Evolutionary conservation across 495 filamentous ascomycete species (phyloP).

Genomic region (Neurospora tetrasperma): DNA sequence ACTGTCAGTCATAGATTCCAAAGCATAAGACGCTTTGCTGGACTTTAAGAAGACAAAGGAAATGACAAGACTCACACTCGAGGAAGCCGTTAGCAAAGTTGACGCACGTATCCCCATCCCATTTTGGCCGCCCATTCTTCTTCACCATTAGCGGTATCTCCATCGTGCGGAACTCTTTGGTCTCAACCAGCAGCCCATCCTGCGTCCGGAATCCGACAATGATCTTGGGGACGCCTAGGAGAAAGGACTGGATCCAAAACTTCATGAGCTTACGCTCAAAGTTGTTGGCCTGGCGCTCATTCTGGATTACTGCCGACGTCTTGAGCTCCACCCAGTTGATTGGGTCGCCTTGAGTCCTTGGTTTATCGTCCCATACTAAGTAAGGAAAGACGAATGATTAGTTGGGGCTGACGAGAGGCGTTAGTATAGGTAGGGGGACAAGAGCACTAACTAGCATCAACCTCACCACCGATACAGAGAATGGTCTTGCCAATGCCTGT

Average conservation of each 20-base stretch:
- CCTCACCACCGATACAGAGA: constrained; percentile 83
- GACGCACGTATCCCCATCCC: constrained; percentile 88
- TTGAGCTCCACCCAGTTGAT: constrained; percentile 95
- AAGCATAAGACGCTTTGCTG: neutral
- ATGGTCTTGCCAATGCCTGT: constrained; percentile 67
- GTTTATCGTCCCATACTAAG: constrained; percentile 75
- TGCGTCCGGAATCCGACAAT: constrained; percentile 78
- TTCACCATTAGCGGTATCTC: constrained; percentile 65
- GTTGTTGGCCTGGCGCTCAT: constrained; percentile 53
- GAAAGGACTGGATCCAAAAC: constrained; percentile 93
- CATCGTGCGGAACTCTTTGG: constrained; percentile 70
- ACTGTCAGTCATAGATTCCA: neutral
- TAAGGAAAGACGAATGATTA: neutral
- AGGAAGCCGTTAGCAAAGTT: constrained; percentile 73
- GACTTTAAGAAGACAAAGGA: neutral
- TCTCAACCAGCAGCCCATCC: constrained; percentile 55
- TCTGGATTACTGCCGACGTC: constrained; percentile 61
- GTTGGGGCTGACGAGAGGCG: neutral
- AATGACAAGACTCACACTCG: constrained; percentile 42
- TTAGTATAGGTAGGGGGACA: neutral
- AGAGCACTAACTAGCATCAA: constrained; percentile 63
- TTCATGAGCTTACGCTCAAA: constrained; percentile 87
- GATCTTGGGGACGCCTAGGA: constrained; percentile 85
- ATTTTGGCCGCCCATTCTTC: constrained; percentile 49
- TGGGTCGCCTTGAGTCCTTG: constrained; percentile 48